Percentiles rank a stretch among this genome's conserved stretches.
Evolutionary conservation across 1,284 basidiomycete genomes (phyloP).

Genomic region (Coniophora puteana): DNA sequence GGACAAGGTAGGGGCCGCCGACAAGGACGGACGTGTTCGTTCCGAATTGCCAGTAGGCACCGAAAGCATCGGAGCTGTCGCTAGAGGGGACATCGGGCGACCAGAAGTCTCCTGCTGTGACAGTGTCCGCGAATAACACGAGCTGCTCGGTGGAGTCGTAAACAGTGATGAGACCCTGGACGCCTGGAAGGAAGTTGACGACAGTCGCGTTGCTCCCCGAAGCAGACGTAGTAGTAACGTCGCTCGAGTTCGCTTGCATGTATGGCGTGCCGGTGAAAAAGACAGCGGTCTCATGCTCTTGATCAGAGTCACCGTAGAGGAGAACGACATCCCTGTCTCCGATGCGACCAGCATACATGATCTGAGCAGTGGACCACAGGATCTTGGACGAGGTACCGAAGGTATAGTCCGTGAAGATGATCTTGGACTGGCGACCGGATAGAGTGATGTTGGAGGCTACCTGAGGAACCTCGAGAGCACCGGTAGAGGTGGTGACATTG

Average conservation of each 20-base stretch:
- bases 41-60: slow-evolving; percentile 47
- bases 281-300: slow-evolving; percentile 60
- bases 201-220: slow-evolving; percentile 30
- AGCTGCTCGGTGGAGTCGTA: slow-evolving; percentile 66
- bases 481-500: slow-evolving; percentile 48
- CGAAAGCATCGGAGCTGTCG: slow-evolving; percentile 26
- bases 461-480: slow-evolving; percentile 50
- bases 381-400: slow-evolving; percentile 57
- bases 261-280: slow-evolving; percentile 42
- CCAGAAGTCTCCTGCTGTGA: slow-evolving; percentile 57
- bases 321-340: slow-evolving; percentile 66
- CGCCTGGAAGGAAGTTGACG: slow-evolving; percentile 50
- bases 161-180: slow-evolving; percentile 55
- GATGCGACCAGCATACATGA: slow-evolving; percentile 66
- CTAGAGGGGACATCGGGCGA: slow-evolving; percentile 39
- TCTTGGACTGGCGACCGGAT: slow-evolving; percentile 64
- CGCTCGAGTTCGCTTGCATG: slow-evolving; percentile 26
- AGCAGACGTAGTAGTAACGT: slow-evolving; percentile 28
- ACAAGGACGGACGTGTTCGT: slow-evolving; percentile 48
- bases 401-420: slow-evolving; percentile 63
- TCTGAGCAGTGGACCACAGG: slow-evolving; percentile 63
- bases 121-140: slow-evolving; percentile 60
- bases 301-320: slow-evolving; percentile 55
- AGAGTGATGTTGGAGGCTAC: slow-evolving; percentile 51
- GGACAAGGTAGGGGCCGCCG: slow-evolving; percentile 54